Base-by-base conservation (phyloP, 805 yeast genomes). In the Kurtzmaniella fragi region DNA sequence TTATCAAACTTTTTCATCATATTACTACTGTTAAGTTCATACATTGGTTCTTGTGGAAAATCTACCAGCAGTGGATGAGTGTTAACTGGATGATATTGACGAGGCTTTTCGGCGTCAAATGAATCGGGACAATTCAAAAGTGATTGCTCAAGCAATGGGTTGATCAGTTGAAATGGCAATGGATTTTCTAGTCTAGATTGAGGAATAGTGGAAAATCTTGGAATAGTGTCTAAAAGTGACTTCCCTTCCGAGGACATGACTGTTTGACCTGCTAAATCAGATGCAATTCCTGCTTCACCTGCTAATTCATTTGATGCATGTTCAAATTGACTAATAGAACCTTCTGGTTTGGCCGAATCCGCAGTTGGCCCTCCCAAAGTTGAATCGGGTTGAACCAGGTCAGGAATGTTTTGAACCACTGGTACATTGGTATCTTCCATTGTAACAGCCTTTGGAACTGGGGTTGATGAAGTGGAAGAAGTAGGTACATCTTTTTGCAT, bases 71-170 rank as follows among this genome's bases (percentile, higher is more conserved):
- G 87, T 20, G 96, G 95, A 55, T 84, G 95, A 39, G 95, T 95
- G 48, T 80, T 78, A 16, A 76, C 73, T 5, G 97, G 91, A 35
- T 75, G 77, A 57, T 88, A 81, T 56, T 76, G 74, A 44, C 82
- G 76, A 13, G 97, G 95, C 49, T 71, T 77, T 52, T 91, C 97
- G 2, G 95, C 82, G 57, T 91, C 95, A 42, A 81, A 75, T 1
- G 98, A 86, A 62, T 93, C 98, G 0, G 99, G 98, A 57, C 97
- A 88, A 52, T 85, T 84, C 49, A 86, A 67, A 42, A 87, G 69
- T 2, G 97, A 89, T 1, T 84, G 75, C 56, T 87, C 95, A 47
- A 91, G 67, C 49, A 77, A 67, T 42, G 72, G 71, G 36, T 75
- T 64, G 17, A 85, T 78, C 2, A 75, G 57, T 23, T 70, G 70